phyloP scores from a whole-genome alignment of 2,329 filamentous ascomycete species.

The Camillea tinctor region DNA sequence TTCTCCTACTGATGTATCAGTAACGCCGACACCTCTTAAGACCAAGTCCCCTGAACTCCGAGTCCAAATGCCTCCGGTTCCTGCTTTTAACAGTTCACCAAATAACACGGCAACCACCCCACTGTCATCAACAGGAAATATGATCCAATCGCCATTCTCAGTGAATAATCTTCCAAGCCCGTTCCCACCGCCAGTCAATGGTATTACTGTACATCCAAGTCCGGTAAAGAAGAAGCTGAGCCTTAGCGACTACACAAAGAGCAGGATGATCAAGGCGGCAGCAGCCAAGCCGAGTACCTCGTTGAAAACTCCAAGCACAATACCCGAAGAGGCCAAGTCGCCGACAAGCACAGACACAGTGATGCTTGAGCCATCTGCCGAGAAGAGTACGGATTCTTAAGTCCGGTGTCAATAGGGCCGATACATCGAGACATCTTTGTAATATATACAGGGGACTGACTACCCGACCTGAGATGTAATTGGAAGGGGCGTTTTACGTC shows the following conservation, averaged over 20 bases:
- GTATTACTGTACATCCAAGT: constrained; percentile 49
- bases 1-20: background rate
- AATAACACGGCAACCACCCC: constrained; percentile 44
- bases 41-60: constrained; percentile 32
- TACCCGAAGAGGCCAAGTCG: constrained; percentile 41
- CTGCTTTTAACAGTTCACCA: constrained; percentile 45
- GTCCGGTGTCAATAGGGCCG: background rate
- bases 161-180: constrained; percentile 40
- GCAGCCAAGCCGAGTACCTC: constrained; percentile 40
- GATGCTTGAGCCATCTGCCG: constrained; percentile 35
- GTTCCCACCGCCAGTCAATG: constrained; percentile 44
- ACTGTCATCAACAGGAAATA: constrained; percentile 42
- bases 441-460: constrained; percentile 34
- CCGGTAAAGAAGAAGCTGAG: constrained; percentile 68
- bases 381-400: constrained; percentile 29
- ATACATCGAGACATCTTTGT: constrained; percentile 27
- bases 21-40: constrained; percentile 9
- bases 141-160: constrained; percentile 52
- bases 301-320: constrained; percentile 39
- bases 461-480: constrained; percentile 2
- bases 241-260: constrained; percentile 64
- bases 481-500: constrained; percentile 1
- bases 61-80: constrained; percentile 58
- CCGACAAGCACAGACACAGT: constrained; percentile 33
- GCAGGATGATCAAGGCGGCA: constrained; percentile 54